Percentiles rank a stretch among this genome's conserved stretches.
Evolutionary conservation across 116 monocot genomes (phyloP).

Genomic region (Papilionanthe hybrid): DNA sequence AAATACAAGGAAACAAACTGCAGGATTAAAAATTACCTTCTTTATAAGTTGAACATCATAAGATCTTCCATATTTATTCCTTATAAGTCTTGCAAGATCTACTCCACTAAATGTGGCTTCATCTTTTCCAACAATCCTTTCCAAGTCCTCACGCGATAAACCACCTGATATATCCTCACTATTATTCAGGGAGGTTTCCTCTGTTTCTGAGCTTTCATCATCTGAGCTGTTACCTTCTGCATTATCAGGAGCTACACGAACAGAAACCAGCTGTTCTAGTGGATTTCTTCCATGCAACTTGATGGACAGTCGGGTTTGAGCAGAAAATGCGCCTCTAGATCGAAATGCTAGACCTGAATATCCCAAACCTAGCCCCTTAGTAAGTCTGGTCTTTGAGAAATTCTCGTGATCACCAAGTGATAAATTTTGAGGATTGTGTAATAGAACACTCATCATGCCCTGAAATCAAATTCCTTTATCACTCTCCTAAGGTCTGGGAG

Average conservation of each 20-base stretch:
- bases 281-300: constrained; percentile 17
- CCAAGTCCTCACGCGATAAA: constrained; percentile 67
- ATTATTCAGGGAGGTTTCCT: constrained; percentile 17
- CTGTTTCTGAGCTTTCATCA: constrained; percentile 29
- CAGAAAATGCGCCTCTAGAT: constrained; percentile 23
- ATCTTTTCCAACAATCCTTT: constrained; percentile 73
- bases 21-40: constrained; percentile 48
- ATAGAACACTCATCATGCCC: constrained; percentile 56
- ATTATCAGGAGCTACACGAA: constrained; percentile 43
- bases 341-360: constrained; percentile 24
- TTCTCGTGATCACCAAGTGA: constrained; percentile 25
- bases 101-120: constrained; percentile 82
- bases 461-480: constrained; percentile 19
- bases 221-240: constrained; percentile 36
- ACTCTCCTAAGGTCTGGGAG: neutral
- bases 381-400: constrained; percentile 30
- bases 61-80: constrained; percentile 94
- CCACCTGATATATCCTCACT: constrained; percentile 31
- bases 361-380: constrained; percentile 34
- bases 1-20: neutral
- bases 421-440: constrained; percentile 29
- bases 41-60: constrained; percentile 98
- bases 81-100: constrained; percentile 93
- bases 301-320: constrained; percentile 16
- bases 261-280: constrained; percentile 11